Evolutionary conservation across 2,329 filamentous ascomycete species (phyloP), one percentile per base, ranked within the genome.

Genomic region (Colletotrichum sp.): DNA sequence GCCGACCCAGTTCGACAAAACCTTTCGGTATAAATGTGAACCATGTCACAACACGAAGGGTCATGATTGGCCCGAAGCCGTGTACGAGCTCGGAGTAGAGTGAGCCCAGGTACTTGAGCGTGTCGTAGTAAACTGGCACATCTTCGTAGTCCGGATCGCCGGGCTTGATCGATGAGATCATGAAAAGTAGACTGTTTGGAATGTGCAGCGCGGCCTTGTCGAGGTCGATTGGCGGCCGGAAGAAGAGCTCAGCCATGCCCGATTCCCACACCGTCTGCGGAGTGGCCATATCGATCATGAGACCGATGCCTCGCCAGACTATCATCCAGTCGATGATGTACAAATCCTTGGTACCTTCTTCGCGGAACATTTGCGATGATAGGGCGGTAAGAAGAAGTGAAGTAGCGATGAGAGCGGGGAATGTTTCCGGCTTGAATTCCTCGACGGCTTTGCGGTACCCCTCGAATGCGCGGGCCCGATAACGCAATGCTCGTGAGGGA

Each of bases 241-340:
- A 86, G 78, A 92, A 90, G 13, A 92, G 82, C 7, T 82, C 79
- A 2, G 84, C 83, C 71, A 91, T 79, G 18, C 89, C 90, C 0
- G 88, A 86, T 4, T 85, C 81, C 64, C 82, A 78, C 4, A 86
- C 78, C 2, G 75, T 78, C 10, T 80, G 76, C 1, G 82, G 80
- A 2, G 80, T 78, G 52, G 86, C 83, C 15, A 88, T 75, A 1
- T 87, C 82, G 52, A 90, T 82, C 34, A 91, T 88, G 18, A 89
- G 80, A 34, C 88, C 85, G 30, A 88, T 91, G 12, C 90, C 90
- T 12, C 86, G 84, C 89, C 90, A 92, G 15, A 92, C 84, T 5
- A 87, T 78, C 82, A 91, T 88, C 90, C 90, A 92, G 79, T 91
- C 87, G 60, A 91, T 80, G 34, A 91, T 86, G 78, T 88, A 90